Percentiles rank a stretch among this genome's conserved stretches.
These are phyloP conservation scores for Stromatinia cepivora DNA, from an alignment of 2,329 filamentous ascomycete species.

Conservation along the genomic window DNA sequence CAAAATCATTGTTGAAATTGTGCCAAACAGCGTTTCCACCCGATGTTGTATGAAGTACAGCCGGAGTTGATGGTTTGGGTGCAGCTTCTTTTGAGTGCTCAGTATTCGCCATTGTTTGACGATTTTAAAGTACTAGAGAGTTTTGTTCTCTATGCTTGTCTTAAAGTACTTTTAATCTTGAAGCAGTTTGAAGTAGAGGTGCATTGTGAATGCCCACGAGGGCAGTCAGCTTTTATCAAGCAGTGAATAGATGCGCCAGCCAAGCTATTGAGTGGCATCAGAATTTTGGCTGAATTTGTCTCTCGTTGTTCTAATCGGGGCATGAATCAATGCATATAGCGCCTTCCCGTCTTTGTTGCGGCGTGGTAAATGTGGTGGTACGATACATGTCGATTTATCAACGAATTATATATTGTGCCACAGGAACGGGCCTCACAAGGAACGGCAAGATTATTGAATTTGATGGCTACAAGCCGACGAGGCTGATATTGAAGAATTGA, in stretches of 20 bases:
- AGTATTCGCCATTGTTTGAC: neutral
- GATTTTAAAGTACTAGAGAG: neutral
- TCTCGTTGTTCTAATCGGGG: neutral
- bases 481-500: conserved; percentile 3
- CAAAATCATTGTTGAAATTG: conserved; percentile 76
- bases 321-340: neutral
- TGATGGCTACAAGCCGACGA: neutral
- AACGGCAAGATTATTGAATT: neutral
- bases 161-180: conserved; percentile 6
- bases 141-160: conserved; percentile 1
- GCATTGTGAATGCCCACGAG: neutral
- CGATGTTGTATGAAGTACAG: conserved; percentile 45
- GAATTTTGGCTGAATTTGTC: neutral
- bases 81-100: conserved; percentile 5
- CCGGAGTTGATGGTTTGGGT: conserved; percentile 15
- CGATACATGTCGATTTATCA: conserved; percentile 1
- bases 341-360: neutral
- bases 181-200: neutral
- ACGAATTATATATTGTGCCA: conserved; percentile 10
- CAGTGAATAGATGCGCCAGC: conserved; percentile 4
- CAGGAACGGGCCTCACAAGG: neutral
- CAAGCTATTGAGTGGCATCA: conserved; percentile 5
- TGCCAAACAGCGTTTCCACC: conserved; percentile 72
- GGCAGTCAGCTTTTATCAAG: conserved; percentile 19
- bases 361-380: neutral